Evolutionary conservation across 179 eudicot species (phyloP), one percentile per base, ranked within the genome.

Genomic region (Vitellaria paradoxa): DNA sequence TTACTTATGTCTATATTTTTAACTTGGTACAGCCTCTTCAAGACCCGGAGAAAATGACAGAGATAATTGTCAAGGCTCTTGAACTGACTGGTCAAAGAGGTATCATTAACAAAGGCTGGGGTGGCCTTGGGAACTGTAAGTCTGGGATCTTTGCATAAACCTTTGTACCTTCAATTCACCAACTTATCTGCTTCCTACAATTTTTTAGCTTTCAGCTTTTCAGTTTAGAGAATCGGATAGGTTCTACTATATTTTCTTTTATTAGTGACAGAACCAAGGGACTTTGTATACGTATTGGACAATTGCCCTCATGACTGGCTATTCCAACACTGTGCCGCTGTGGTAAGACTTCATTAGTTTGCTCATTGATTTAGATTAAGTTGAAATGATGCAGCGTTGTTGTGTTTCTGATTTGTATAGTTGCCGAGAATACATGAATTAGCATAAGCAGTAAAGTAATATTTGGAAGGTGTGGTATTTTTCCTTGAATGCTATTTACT

Each of bases 301-400:
- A 88, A 93, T 70, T 85, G 87, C 69, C 97, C 97, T 79, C 97
- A 92, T 79, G 98, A 93, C 81, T 92, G 98, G 98, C 87, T 93
- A 78, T 93, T 92, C 85, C 80, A 88, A 79, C 92, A 77, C 75
- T 93, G 98, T 82, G 85, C 93, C 82, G 84, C 98, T 46, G 98
- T 93, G 94, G 98, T 93, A 83, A 86, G 89, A 42, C 71, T 57
- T 83, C 52, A 62, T 24, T 65, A 76, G 65, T 46, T 46, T 63
- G 9, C 15, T 23, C 26, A 24, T 53, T 59, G 37, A 42, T 17
- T 47, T 62, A 21, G 6, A 18, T 62, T 14, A 46, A n/a, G 21
- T 17, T 75, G 14, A 9, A 62, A 21, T 74, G 46, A 45, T 46
- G 14, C 23, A 5, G 46, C 23, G 18, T 61, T n/a, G 23, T 9